Conservation (phyloP, 2,329 filamentous ascomycete genomes). For the Rhinocladiella similis region DNA sequence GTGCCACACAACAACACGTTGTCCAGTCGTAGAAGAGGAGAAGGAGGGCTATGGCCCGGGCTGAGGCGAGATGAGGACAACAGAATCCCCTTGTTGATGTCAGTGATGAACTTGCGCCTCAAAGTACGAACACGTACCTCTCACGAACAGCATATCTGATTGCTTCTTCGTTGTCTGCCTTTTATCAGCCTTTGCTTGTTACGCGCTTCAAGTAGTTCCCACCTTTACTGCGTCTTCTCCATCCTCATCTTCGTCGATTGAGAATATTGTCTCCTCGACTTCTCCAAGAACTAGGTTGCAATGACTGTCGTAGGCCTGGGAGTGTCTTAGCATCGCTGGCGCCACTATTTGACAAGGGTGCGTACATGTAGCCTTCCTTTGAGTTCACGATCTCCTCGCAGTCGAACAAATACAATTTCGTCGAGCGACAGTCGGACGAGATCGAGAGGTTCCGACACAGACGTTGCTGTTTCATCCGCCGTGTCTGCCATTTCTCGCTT, state of each 20-base stretch:
- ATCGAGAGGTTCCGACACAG: slow-evolving; percentile 89
- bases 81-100: slow-evolving; percentile 63
- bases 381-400: slow-evolving; percentile 91
- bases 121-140: slow-evolving; percentile 64
- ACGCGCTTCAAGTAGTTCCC: slow-evolving; percentile 7
- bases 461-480: slow-evolving; percentile 66
- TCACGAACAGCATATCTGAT: slow-evolving; percentile 96
- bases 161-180: slow-evolving; percentile 87
- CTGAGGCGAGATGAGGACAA: slow-evolving; percentile 69
- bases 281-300: slow-evolving; percentile 96
- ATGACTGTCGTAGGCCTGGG: slow-evolving; percentile 93
- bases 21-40: slow-evolving; percentile 4
- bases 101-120: slow-evolving; percentile 1
- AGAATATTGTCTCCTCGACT: slow-evolving; percentile 95
- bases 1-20: background rate
- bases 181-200: background rate
- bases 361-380: slow-evolving; percentile 92
- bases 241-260: slow-evolving; percentile 85
- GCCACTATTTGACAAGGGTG: slow-evolving; percentile 17
- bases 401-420: slow-evolving; percentile 95
- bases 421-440: slow-evolving; percentile 88
- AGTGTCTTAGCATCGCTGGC: slow-evolving; percentile 22
- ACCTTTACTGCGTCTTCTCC: slow-evolving; percentile 74
- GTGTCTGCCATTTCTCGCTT: slow-evolving; percentile 71
- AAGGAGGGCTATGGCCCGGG: slow-evolving; percentile 33